phyloP scores from a whole-genome alignment of 2,329 filamentous ascomycete genomes.

The Pseudogymnoascus sp. region DNA sequence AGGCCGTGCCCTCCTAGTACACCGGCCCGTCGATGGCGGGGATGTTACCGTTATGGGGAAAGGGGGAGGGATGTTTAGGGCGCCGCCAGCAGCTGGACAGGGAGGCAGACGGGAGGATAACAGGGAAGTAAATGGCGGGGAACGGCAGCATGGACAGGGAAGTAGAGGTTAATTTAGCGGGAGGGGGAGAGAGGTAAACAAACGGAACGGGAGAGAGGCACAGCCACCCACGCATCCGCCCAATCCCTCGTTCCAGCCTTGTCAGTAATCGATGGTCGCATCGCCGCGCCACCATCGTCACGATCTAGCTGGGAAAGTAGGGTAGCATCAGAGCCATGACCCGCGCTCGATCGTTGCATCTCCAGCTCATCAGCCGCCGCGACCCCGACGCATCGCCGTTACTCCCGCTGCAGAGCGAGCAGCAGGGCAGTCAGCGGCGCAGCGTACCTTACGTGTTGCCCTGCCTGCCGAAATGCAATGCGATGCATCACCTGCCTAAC shows the following conservation, averaged over 20 bases:
- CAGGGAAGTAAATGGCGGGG: no score
- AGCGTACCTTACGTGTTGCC: no score
- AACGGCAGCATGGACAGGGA: neutral
- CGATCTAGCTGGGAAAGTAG: no score
- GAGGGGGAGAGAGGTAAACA: neutral
- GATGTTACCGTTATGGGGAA: neutral
- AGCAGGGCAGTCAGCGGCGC: neutral
- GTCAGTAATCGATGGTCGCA: neutral
- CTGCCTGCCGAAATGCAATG: neutral
- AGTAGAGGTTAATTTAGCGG: neutral
- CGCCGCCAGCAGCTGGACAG: neutral
- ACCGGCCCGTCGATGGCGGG: neutral
- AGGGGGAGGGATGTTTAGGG: neutral
- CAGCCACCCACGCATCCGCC: neutral
- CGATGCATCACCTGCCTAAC: neutral
- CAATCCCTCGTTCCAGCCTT: neutral
- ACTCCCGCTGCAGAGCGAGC: neutral
- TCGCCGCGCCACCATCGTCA: no score
- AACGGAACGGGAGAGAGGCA: neutral
- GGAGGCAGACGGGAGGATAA: neutral
- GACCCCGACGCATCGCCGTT: neutral
- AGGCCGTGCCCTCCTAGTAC: neutral
- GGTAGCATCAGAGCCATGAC: neutral
- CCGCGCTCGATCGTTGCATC: no score
- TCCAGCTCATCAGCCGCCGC: neutral